Base-by-base conservation (phyloP, 2,329 filamentous ascomycete genomes). In the Zarea fungicola region DNA sequence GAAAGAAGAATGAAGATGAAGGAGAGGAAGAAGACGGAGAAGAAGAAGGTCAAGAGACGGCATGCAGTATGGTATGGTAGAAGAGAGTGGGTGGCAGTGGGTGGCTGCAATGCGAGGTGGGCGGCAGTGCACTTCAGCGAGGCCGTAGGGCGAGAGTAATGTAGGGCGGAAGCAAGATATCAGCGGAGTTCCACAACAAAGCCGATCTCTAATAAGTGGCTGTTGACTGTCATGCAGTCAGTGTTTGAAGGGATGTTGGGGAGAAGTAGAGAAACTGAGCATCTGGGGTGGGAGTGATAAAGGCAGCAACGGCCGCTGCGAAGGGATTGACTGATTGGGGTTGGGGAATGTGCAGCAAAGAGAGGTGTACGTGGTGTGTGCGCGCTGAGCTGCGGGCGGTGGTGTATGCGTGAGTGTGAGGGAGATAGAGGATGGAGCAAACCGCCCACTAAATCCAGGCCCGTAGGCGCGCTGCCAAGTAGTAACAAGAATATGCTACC, bases 151-250 rank as follows among this genome's bases (percentile, higher is more conserved):
- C 9, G 39, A 14, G 23, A n/a, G 18, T 13, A 42, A n/a, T n/a
- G 11, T 11, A 42, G 19, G 41, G 8, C 8, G 32, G 13, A 7
- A 29, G 25, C 29, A 34, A 26, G 14, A 4, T 14, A 32, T 21
- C 5, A 23, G 18, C 10, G 16, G 13, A 40, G 44, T 26, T 28
- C 16, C 22, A 28, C 42, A 45, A 22, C 23, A 45, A 32, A 31
- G 26, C 26, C 44, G 19, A 23, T 37, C 44, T 47, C 44, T 47
- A 40, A 40, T 47, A 47, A 40, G 35, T 32, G 35, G 44, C 44
- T 40, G 44, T 9, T 19, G n/a, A 32, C 39, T 6, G 25, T 28
- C 35, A 22, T 19, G 36, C 23, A 25, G 19, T 21, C 34, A 23
- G 25, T 26, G 25, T n/a, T 31, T 25, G 13, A 19, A 32, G 21